Evolutionary conservation across 495 filamentous ascomycete species (phyloP).

Genomic region (Hypoxylon fuscum): DNA sequence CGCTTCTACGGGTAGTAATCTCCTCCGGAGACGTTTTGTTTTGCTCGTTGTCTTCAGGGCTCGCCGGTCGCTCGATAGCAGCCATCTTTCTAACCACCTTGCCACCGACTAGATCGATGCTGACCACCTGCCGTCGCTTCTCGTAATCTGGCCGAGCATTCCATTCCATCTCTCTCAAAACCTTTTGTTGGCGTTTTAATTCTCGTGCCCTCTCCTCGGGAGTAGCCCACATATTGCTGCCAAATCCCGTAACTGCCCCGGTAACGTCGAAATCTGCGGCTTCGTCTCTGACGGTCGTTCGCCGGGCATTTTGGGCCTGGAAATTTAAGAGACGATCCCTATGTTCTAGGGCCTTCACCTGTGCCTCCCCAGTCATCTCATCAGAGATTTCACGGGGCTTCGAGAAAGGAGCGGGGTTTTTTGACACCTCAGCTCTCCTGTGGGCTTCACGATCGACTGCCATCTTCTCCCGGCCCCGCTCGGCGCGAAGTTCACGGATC

Average conservation of each 20-base stretch:
- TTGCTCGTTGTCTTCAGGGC: constrained; percentile 54
- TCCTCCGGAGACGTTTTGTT: constrained; percentile 24
- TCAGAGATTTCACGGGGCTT: constrained; percentile 53
- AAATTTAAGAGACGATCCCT: constrained; percentile 83
- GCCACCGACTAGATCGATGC: constrained; percentile 80
- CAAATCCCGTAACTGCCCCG: constrained; percentile 46
- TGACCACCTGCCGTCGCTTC: constrained; percentile 86
- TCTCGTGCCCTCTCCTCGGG: constrained; percentile 87
- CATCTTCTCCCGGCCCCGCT: constrained; percentile 86
- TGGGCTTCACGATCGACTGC: constrained; percentile 75
- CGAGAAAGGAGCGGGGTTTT: constrained; percentile 58
- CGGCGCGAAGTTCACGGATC: constrained; percentile 84
- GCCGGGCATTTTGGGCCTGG: constrained; percentile 86
- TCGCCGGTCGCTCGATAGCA: constrained; percentile 61
- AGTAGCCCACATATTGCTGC: constrained; percentile 84
- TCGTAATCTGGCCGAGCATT: constrained; percentile 91
- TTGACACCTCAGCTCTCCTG: constrained; percentile 69
- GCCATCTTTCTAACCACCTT: constrained; percentile 81
- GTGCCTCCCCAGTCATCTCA: constrained; percentile 48
- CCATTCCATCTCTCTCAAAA: constrained; percentile 89
- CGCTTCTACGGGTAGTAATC: constrained; percentile 33
- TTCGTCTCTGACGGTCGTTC: constrained; percentile 92
- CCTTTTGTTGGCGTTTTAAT: constrained; percentile 89
- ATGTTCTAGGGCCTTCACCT: constrained; percentile 73
- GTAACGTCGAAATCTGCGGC: constrained; percentile 91